phyloP scores from a whole-genome alignment of 1,139 yeast species.

The Candida sp. region DNA sequence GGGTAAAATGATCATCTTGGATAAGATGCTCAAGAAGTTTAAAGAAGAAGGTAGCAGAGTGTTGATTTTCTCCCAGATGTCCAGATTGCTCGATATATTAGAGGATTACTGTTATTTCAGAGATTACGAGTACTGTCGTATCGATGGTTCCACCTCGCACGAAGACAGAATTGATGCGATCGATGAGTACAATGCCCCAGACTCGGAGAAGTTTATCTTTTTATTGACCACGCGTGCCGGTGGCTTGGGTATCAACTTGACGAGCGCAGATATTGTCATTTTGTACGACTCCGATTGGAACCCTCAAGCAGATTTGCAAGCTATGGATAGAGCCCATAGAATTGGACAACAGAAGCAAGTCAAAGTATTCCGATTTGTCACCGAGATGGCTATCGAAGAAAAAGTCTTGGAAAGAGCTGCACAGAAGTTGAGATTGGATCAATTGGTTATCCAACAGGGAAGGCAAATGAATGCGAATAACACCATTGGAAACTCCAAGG shows the following conservation, averaged over 20 bases:
- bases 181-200: conserved; percentile 88
- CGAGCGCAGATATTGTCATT: conserved; percentile 91
- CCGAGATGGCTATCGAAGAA: conserved; percentile 97
- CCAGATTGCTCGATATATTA: conserved; percentile 85
- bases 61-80: conserved; percentile 94
- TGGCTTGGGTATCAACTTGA: conserved; percentile 94
- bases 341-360: conserved; percentile 98
- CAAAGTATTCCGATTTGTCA: conserved; percentile 86
- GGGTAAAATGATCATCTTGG: conserved; percentile 90
- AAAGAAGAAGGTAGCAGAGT: conserved; percentile 86
- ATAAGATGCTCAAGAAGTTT: conserved; percentile 76
- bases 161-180: conserved; percentile 93
- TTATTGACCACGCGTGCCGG: conserved; percentile 98
- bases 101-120: conserved; percentile 93
- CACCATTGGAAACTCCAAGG: conserved; percentile 58
- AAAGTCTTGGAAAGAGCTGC: conserved; percentile 96
- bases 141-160: conserved; percentile 95
- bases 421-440: conserved; percentile 90
- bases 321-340: conserved; percentile 99
- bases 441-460: conserved; percentile 95
- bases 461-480: conserved; percentile 53
- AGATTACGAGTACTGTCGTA: conserved; percentile 86
- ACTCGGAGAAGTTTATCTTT: conserved; percentile 82
- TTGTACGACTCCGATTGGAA: conserved; percentile 98
- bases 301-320: conserved; percentile 98